These are phyloP conservation scores for Alnus rubra DNA, from an alignment of 306 rosid genomes.

Conservation along the genomic window DNA sequence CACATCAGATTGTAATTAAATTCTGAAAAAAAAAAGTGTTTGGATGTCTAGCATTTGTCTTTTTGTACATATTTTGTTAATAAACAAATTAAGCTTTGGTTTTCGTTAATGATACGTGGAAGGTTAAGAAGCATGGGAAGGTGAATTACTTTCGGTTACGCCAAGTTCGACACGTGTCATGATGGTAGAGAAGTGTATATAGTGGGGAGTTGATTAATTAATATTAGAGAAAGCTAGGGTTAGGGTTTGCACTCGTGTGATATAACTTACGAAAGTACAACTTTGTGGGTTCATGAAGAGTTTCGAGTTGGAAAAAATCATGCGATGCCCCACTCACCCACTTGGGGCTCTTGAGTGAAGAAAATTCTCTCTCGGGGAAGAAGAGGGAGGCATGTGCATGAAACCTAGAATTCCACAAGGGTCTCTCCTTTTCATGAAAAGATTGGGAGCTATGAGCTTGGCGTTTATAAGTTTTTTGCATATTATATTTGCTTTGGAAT, in stretches of 20 bases:
- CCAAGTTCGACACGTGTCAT: constrained; percentile 32
- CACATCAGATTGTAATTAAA: no score
- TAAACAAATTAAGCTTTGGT: constrained; percentile 13
- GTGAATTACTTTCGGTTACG: constrained; percentile 37
- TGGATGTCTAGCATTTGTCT: no score
- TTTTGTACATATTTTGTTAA: not conserved
- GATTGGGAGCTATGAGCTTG: constrained; percentile 53
- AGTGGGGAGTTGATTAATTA: constrained; percentile 18
- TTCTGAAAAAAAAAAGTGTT: no score
- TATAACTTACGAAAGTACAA: constrained; percentile 32
- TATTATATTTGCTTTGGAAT: constrained; percentile 30
- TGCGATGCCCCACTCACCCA: constrained; percentile 44
- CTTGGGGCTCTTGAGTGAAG: constrained; percentile 35
- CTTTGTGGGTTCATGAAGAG: constrained; percentile 33
- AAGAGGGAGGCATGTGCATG: constrained; percentile 70
- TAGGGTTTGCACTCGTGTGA: constrained; percentile 25
- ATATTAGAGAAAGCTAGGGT: not conserved
- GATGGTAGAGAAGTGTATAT: not conserved
- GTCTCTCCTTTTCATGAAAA: constrained; percentile 71
- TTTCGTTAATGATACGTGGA: constrained; percentile 30
- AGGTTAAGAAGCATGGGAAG: constrained; percentile 2
- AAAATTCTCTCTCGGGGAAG: constrained; percentile 36
- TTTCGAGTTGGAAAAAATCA: constrained; percentile 47
- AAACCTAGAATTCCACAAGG: constrained; percentile 53
- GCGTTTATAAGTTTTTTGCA: constrained; percentile 45